A percentile compares a stretch with the other conserved stretches of the same genome.
phyloP scores from a whole-genome alignment of 805 yeast genomes.

The Ogataea trehalophila region DNA sequence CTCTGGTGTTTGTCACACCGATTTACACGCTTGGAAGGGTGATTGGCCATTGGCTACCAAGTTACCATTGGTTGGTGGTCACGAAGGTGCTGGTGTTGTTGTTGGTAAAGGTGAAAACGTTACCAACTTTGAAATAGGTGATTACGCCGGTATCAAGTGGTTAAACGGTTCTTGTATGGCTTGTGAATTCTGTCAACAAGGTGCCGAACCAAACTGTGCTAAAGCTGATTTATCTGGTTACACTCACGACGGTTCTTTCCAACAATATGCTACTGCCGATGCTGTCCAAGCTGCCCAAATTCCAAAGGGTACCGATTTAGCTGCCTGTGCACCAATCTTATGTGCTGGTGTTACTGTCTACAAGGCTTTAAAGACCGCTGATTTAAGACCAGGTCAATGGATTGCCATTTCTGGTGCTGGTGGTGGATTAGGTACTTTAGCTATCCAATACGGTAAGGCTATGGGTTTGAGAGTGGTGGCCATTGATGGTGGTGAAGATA shows the following conservation, averaged over 20 bases:
- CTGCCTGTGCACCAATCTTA: slow-evolving; percentile 72
- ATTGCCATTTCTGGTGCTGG: slow-evolving; percentile 75
- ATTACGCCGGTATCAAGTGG: slow-evolving; percentile 76
- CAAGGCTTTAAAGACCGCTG: slow-evolving; percentile 82
- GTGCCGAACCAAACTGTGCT: slow-evolving; percentile 67
- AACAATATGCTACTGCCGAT: slow-evolving; percentile 84
- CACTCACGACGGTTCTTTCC: slow-evolving; percentile 88
- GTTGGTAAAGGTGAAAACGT: slow-evolving; percentile 67
- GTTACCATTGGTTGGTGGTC: slow-evolving; percentile 74
- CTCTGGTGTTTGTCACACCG: slow-evolving; percentile 89
- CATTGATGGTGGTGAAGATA: slow-evolving; percentile 72
- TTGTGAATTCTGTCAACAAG: slow-evolving; percentile 59
- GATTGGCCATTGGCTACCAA: slow-evolving; percentile 77
- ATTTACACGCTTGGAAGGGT: slow-evolving; percentile 84
- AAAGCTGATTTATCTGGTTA: slow-evolving; percentile 74
- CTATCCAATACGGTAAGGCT: slow-evolving; percentile 70
- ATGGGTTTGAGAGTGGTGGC: slow-evolving; percentile 70
- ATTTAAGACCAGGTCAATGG: slow-evolving; percentile 69
- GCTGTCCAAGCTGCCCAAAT: slow-evolving; percentile 81
- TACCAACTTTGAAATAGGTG: slow-evolving; percentile 64
- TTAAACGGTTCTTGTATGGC: slow-evolving; percentile 64
- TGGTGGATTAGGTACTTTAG: slow-evolving; percentile 77
- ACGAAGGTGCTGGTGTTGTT: slow-evolving; percentile 79
- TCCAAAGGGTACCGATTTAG: slow-evolving; percentile 68
- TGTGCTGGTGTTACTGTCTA: slow-evolving; percentile 91